Conservation (phyloP, 805 yeast genomes). For the Metschnikowia kofuensis region DNA sequence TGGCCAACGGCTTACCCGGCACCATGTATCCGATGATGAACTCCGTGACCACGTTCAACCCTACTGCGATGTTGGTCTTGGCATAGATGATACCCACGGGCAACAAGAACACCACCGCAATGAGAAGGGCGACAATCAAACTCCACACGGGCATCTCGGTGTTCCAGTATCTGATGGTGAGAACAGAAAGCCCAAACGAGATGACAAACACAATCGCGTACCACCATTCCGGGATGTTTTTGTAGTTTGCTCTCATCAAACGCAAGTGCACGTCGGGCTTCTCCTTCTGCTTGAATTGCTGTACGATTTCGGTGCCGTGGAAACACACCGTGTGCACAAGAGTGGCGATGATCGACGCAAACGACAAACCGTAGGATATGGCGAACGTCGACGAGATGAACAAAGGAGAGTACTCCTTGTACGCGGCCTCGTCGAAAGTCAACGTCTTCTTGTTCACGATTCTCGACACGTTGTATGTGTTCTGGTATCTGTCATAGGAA, state of each 20-base stretch:
- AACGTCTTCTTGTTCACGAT: conserved; percentile 43
- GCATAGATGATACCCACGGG: conserved; percentile 40
- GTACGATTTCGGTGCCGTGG: conserved; percentile 51
- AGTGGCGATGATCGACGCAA: conserved; percentile 63
- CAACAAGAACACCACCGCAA: conserved; percentile 37
- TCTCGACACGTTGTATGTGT: conserved; percentile 46
- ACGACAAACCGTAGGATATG: conserved; percentile 54
- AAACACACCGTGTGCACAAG: conserved; percentile 55
- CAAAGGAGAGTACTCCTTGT: conserved; percentile 60
- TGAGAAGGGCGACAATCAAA: conserved; percentile 36
- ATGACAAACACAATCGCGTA: conserved; percentile 28
- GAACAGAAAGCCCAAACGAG: conserved; percentile 36
- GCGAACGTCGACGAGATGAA: conserved; percentile 58
- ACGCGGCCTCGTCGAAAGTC: conserved; percentile 44
- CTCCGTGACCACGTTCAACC: conserved; percentile 43
- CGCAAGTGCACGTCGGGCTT: conserved; percentile 48
- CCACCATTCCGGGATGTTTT: conserved; percentile 47
- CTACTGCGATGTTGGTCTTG: conserved; percentile 36
- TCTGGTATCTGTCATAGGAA: conserved; percentile 51
- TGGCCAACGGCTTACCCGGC: conserved; percentile 48
- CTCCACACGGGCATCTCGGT: conserved; percentile 45
- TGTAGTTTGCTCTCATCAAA: conserved; percentile 47
- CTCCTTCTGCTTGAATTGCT: conserved; percentile 27
- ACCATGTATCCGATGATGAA: conserved; percentile 43
- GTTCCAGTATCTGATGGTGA: conserved; percentile 36